Evolutionary conservation across 768 basidiomycete species (phyloP).

Genomic region (Kwoniella dendrophila): DNA sequence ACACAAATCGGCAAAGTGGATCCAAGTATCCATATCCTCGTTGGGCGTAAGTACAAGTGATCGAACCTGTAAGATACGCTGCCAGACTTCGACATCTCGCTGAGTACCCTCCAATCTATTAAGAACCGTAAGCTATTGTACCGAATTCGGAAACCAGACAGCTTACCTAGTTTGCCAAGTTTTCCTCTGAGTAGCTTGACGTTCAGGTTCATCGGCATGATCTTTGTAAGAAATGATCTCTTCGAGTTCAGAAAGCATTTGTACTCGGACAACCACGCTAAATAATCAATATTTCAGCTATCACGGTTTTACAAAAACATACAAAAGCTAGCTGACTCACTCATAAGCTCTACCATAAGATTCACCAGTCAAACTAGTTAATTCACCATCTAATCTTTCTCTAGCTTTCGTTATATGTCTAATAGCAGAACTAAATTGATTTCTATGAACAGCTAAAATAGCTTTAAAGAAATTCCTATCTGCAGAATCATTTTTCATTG

Average conservation of each 20-base stretch:
- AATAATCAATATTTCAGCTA: conserved; percentile 15
- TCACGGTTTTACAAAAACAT: background rate
- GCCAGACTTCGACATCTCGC: conserved; percentile 98
- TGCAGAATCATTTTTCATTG: conserved; percentile 88
- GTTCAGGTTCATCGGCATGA: conserved; percentile 86
- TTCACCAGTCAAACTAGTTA: conserved; percentile 89
- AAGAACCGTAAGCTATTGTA: conserved; percentile 6
- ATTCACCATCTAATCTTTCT: conserved; percentile 85
- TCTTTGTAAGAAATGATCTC: conserved; percentile 97
- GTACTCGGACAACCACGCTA: conserved; percentile 93
- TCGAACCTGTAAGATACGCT: conserved; percentile 91
- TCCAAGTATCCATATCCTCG: conserved; percentile 96
- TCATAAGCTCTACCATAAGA: conserved; percentile 97
- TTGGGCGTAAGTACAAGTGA: conserved; percentile 89
- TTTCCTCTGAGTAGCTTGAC: conserved; percentile 84
- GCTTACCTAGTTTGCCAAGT: conserved; percentile 95
- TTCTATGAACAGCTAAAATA: conserved; percentile 92
- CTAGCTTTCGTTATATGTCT: conserved; percentile 88
- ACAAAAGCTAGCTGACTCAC: conserved; percentile 58
- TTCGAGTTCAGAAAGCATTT: conserved; percentile 97
- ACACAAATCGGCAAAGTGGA: conserved; percentile 96
- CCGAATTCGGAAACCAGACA: background rate
- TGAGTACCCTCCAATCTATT: conserved; percentile 88
- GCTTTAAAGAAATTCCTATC: conserved; percentile 96
- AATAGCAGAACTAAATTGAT: conserved; percentile 88